Percentiles rank a stretch among this genome's conserved stretches.
Conservation (phyloP, 257 asterid genomes). For the Datura wrightii region DNA sequence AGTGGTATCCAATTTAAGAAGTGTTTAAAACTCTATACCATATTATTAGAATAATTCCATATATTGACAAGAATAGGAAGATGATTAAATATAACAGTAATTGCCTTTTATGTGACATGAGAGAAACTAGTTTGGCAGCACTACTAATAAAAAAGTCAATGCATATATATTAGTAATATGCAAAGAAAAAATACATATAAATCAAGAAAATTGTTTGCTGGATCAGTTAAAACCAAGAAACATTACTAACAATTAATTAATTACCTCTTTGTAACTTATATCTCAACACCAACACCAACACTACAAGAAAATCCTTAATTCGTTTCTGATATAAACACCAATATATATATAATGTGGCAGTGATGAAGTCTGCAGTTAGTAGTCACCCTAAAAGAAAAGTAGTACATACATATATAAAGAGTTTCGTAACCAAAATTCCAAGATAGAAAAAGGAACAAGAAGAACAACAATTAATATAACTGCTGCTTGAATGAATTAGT, state of each 20-base stretch:
- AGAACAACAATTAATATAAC: neutral
- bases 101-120: no score
- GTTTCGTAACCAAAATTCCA: neutral
- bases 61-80: neutral
- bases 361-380: neutral
- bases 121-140: neutral
- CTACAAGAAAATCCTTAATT: no score
- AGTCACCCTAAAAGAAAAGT: neutral
- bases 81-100: neutral
- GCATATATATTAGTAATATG: neutral
- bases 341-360: neutral
- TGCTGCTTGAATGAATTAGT: neutral
- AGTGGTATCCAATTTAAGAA: no score
- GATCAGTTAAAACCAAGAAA: neutral
- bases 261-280: neutral
- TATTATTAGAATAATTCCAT: neutral
- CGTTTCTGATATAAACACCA: neutral
- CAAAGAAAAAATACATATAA: neutral
- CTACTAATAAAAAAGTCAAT: neutral
- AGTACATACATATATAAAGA: neutral
- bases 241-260: neutral
- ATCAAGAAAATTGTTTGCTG: neutral
- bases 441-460: neutral
- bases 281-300: neutral
- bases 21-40: no score